These are phyloP conservation scores for Pseudozyma sp. DNA, from an alignment of 1,284 basidiomycete species.

Conservation along the genomic window DNA sequence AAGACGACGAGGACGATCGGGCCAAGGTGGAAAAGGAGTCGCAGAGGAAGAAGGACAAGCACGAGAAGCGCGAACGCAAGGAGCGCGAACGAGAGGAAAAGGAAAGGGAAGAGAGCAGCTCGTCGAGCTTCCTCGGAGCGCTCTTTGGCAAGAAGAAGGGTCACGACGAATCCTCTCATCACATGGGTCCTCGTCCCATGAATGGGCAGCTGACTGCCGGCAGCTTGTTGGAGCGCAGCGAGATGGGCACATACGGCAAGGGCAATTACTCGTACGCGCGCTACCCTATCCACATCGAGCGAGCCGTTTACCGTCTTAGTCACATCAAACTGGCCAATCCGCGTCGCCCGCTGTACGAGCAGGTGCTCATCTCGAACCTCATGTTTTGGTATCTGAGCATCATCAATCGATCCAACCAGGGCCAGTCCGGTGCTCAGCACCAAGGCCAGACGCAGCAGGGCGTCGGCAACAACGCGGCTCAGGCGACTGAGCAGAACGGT, in stretches of 20 bases:
- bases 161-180: constrained; percentile 28
- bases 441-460: constrained; percentile 40
- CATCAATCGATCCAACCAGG: constrained; percentile 79
- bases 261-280: constrained; percentile 75
- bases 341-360: constrained; percentile 92
- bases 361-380: constrained; percentile 96
- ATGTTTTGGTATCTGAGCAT: constrained; percentile 99
- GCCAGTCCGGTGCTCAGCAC: constrained; percentile 67
- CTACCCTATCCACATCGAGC: constrained; percentile 97
- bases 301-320: constrained; percentile 94
- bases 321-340: constrained; percentile 99
- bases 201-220: constrained; percentile 59
- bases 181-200: constrained; percentile 10
- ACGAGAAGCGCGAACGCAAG: constrained; percentile 54
- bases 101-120: constrained; percentile 54
- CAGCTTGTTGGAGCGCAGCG: constrained; percentile 50
- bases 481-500: constrained; percentile 15
- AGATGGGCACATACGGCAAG: constrained; percentile 32
- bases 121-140: constrained; percentile 60
- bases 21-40: constrained; percentile 46
- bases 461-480: neutral
- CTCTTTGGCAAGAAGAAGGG: constrained; percentile 65
- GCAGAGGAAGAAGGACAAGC: constrained; percentile 51
- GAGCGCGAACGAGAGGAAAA: constrained; percentile 49
- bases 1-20: constrained; percentile 62